Percentiles rank a stretch among this genome's conserved stretches.
Conservation (phyloP, 352 stramenopile species). For the Phytophthora lateralis region DNA sequence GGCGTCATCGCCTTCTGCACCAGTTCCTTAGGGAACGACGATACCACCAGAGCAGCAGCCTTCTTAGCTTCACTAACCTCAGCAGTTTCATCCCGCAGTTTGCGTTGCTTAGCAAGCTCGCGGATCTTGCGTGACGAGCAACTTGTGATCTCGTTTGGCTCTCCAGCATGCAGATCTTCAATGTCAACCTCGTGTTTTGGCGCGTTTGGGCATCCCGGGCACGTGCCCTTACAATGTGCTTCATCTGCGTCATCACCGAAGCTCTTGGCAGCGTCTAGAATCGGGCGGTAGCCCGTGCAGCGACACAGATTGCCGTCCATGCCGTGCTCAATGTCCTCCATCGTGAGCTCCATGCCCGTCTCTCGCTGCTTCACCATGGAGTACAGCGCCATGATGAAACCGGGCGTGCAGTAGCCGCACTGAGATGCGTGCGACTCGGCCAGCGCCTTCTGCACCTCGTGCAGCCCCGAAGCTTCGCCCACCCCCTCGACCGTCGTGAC, state of each 20-base stretch:
- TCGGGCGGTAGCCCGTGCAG: slow-evolving; percentile 91
- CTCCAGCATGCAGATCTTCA: slow-evolving; percentile 48
- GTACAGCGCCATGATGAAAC: slow-evolving; percentile 88
- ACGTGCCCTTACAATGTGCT: slow-evolving; percentile 69
- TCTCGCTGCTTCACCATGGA: slow-evolving; percentile 83
- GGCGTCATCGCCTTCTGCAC: slow-evolving; percentile 55
- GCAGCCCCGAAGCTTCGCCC: slow-evolving; percentile 56
- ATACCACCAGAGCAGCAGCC: slow-evolving; percentile 15
- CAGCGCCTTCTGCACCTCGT: slow-evolving; percentile 88
- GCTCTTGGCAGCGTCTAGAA: slow-evolving; percentile 87
- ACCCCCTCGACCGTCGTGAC: slow-evolving; percentile 90
- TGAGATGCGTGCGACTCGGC: slow-evolving; percentile 94
- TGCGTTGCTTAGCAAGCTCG: slow-evolving; percentile 49
- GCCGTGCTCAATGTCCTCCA: slow-evolving; percentile 92
- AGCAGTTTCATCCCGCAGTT: slow-evolving; percentile 18
- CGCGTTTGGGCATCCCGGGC: slow-evolving; percentile 72
- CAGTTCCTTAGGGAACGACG: slow-evolving; percentile 65
- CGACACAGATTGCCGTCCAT: slow-evolving; percentile 97
- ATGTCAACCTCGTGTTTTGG: slow-evolving; percentile 54
- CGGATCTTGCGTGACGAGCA: slow-evolving; percentile 78
- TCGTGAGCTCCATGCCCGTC: slow-evolving; percentile 65
- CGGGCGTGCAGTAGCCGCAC: slow-evolving; percentile 93
- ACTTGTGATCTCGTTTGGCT: slow-evolving; percentile 49
- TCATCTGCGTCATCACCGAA: slow-evolving; percentile 72
- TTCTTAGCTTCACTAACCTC: slow-evolving; percentile 31